Conservation (phyloP, 805 yeast species). For the Candida krabiensis region DNA sequence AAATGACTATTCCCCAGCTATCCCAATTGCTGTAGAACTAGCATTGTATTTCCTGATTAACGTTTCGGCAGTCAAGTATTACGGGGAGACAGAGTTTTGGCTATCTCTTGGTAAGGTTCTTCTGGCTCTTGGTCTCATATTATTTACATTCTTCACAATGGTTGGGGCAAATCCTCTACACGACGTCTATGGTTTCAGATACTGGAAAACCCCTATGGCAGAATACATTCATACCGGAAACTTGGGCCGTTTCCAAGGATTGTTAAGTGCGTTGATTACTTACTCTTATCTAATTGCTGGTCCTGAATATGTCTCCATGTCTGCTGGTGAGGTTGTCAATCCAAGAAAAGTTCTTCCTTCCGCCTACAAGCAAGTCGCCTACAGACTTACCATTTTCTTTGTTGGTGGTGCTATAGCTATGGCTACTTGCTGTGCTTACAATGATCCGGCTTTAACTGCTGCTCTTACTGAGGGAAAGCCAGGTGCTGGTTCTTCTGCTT, state of each 20-base stretch:
- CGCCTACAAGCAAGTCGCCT: constrained; percentile 47
- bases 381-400: constrained; percentile 44
- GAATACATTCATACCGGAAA: constrained; percentile 41
- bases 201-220: constrained; percentile 34
- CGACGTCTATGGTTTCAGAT: constrained; percentile 37
- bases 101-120: constrained; percentile 43
- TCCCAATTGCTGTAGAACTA: constrained; percentile 43
- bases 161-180: constrained; percentile 51
- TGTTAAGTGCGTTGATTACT: constrained; percentile 40
- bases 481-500: constrained; percentile 50
- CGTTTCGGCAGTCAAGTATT: constrained; percentile 42
- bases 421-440: constrained; percentile 44
- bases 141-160: constrained; percentile 48
- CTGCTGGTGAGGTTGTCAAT: constrained; percentile 48
- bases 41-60: constrained; percentile 42
- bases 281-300: constrained; percentile 48
- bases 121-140: constrained; percentile 42
- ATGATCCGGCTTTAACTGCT: constrained; percentile 37
- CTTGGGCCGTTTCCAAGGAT: constrained; percentile 48
- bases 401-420: constrained; percentile 49
- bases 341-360: constrained; percentile 48
- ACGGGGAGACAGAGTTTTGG: constrained; percentile 53
- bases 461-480: constrained; percentile 37
- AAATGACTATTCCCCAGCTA: constrained; percentile 45
- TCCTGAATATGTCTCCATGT: constrained; percentile 48